phyloP scores from a whole-genome alignment of 1,139 yeast species.

The Saccharomyces hybrid region DNA sequence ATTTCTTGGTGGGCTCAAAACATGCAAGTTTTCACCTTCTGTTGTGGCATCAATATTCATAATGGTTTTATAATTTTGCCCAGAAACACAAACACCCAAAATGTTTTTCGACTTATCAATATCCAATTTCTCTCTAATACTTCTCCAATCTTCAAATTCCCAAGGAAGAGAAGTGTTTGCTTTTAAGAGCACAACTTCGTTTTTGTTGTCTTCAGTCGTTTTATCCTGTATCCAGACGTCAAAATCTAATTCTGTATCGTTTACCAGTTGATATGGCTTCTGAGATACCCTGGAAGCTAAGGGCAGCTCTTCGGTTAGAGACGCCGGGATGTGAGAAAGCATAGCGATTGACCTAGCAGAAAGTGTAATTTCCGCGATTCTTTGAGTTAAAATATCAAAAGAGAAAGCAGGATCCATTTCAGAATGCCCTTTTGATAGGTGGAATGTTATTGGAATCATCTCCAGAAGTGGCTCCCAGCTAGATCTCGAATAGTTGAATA shows the following conservation, averaged over 20 bases:
- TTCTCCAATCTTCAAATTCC: slow-evolving; percentile 94
- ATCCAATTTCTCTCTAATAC: slow-evolving; percentile 70
- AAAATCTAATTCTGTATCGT: slow-evolving; percentile 78
- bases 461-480: slow-evolving; percentile 96
- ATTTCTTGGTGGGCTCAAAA: slow-evolving; percentile 54
- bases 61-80: slow-evolving; percentile 45
- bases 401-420: slow-evolving; percentile 45
- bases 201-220: slow-evolving; percentile 43
- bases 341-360: slow-evolving; percentile 78
- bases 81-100: slow-evolving; percentile 53
- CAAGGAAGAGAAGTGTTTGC: slow-evolving; percentile 58
- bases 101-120: slow-evolving; percentile 54
- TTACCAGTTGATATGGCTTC: slow-evolving; percentile 71
- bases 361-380: slow-evolving; percentile 70
- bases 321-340: slow-evolving; percentile 57
- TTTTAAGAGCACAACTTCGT: slow-evolving; percentile 36
- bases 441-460: slow-evolving; percentile 76
- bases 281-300: slow-evolving; percentile 65
- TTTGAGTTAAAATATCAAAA: slow-evolving; percentile 53
- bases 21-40: slow-evolving; percentile 77
- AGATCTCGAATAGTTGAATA: slow-evolving; percentile 85
- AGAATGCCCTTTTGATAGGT: slow-evolving; percentile 45
- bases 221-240: slow-evolving; percentile 68
- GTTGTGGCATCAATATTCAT: slow-evolving; percentile 56
- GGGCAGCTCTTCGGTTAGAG: slow-evolving; percentile 47